Percentiles rank a stretch among this genome's conserved stretches.
phyloP scores from a whole-genome alignment of 805 yeast species.

The Lipomyces yamadae region DNA sequence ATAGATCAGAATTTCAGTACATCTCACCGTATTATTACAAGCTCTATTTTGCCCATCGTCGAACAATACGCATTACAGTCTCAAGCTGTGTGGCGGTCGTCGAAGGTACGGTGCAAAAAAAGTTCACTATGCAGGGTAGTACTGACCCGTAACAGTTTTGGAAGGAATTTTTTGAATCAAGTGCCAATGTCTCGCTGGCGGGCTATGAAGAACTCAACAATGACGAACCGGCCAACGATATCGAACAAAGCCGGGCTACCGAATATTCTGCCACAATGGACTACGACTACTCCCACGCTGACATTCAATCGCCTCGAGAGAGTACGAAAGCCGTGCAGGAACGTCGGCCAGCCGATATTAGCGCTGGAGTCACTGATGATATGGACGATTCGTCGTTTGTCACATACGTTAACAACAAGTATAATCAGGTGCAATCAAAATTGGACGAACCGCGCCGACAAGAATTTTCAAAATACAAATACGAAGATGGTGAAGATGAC shows the following conservation, averaged over 20 bases:
- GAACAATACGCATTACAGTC: constrained; percentile 63
- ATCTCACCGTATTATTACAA: constrained; percentile 70
- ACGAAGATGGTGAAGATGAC: constrained; percentile 22
- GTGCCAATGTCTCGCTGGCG: constrained; percentile 67
- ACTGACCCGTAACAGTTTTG: constrained; percentile 54
- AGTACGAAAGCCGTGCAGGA: not conserved
- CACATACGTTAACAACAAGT: constrained; percentile 9
- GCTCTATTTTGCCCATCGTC: constrained; percentile 69
- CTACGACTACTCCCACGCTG: constrained; percentile 20
- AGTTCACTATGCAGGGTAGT: not conserved
- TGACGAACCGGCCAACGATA: constrained; percentile 13
- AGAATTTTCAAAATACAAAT: not conserved
- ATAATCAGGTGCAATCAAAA: not conserved
- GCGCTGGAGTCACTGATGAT: constrained; percentile 2
- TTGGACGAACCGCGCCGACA: not conserved
- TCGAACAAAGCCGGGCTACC: constrained; percentile 3
- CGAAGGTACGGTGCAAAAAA: constrained; percentile 32
- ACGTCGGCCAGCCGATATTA: not conserved
- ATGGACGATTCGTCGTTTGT: constrained; percentile 18
- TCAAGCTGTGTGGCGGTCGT: constrained; percentile 59
- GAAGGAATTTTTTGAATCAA: constrained; percentile 76
- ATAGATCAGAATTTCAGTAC: constrained; percentile 74
- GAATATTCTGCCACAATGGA: constrained; percentile 29
- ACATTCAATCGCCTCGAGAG: not conserved
- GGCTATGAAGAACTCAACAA: constrained; percentile 52